Evolutionary conservation across 106 monocot genomes (phyloP).

Genomic region (Posidonia australis): DNA sequence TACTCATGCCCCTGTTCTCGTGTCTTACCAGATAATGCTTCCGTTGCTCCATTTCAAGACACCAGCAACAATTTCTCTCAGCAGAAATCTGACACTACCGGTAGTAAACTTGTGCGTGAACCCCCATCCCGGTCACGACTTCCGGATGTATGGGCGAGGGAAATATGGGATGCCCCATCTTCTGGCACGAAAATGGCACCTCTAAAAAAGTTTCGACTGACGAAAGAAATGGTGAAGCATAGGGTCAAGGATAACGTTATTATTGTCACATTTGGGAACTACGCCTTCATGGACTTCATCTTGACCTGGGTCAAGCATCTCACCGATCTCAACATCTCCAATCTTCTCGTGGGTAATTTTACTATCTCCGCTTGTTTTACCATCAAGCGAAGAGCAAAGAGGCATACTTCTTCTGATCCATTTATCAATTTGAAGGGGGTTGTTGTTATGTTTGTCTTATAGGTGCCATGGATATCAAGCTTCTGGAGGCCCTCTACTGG

Average conservation of each 20-base stretch:
- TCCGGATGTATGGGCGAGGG: constrained; percentile 18
- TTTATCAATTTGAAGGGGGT: not conserved
- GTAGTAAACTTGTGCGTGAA: too few species aligned
- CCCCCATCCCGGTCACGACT: not conserved
- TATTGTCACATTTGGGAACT: constrained; percentile 88
- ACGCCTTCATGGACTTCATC: constrained; percentile 90
- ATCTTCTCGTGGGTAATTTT: constrained; percentile 78
- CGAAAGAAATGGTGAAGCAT: constrained; percentile 47
- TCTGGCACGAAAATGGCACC: constrained; percentile 40
- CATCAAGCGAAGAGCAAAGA: not conserved
- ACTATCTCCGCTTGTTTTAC: not conserved
- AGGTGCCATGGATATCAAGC: constrained; percentile 88
- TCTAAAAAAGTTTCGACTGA: constrained; percentile 43
- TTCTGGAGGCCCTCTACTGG: constrained; percentile 80
- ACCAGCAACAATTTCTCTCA: not conserved
- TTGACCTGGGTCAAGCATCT: constrained; percentile 87
- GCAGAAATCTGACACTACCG: not conserved
- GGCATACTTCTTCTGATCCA: not conserved
- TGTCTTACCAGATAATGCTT: too few species aligned
- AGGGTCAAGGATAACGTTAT: constrained; percentile 68
- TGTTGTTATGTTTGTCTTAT: not conserved
- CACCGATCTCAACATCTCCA: constrained; percentile 72
- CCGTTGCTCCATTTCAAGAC: not conserved
- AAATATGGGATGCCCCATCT: constrained; percentile 66
- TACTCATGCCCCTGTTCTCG: too few species aligned